These are phyloP conservation scores for Tulasnella sp. DNA, from an alignment of 768 basidiomycete genomes.

Conservation along the genomic window DNA sequence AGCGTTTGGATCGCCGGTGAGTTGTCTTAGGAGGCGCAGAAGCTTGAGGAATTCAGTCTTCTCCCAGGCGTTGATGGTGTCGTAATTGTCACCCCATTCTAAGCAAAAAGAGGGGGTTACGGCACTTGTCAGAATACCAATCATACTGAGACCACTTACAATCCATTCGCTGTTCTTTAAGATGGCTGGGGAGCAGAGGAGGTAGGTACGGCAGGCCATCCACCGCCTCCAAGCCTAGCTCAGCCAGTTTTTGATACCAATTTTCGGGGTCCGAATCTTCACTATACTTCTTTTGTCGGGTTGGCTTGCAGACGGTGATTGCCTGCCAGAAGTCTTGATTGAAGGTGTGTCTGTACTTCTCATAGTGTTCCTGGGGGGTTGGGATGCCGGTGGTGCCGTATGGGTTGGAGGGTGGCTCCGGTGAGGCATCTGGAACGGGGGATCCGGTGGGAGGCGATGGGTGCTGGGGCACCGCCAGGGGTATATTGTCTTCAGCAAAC, in stretches of 20 bases:
- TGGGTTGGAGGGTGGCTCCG: background rate
- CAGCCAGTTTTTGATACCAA: background rate
- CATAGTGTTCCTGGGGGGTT: background rate
- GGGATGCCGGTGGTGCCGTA: background rate
- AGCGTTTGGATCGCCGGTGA: background rate
- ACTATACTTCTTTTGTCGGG: background rate
- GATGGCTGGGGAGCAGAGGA: background rate
- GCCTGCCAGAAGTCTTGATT: background rate
- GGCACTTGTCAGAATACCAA: background rate
- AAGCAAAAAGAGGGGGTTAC: background rate
- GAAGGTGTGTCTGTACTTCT: background rate
- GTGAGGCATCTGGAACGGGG: no score
- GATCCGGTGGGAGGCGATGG: no score
- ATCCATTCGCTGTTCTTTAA: background rate
- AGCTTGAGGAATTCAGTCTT: background rate
- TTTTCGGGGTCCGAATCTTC: background rate
- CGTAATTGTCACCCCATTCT: background rate
- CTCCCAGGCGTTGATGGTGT: background rate
- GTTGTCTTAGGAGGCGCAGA: background rate
- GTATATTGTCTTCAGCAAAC: no score
- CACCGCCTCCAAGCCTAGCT: background rate
- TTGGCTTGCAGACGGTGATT: background rate
- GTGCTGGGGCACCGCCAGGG: no score
- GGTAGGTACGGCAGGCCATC: background rate
- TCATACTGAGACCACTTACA: background rate